Conservation (phyloP, 2,329 filamentous ascomycete species). For the Fusarium pseudonygamai region DNA sequence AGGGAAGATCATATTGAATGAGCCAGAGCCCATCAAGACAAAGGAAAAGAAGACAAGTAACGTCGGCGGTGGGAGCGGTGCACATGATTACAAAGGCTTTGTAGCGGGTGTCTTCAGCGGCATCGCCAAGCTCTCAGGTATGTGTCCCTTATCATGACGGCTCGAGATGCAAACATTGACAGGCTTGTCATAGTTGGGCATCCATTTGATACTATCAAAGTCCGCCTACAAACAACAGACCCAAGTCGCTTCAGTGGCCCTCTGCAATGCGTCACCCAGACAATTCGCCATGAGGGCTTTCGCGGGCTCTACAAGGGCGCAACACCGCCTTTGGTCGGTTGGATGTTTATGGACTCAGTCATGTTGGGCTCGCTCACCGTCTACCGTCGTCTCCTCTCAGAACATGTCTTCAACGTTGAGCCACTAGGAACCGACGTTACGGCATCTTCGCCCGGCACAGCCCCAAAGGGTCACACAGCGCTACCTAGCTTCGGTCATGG, state of each 20-base stretch:
- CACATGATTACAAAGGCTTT: slow-evolving; percentile 86
- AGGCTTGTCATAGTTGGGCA: slow-evolving; percentile 62
- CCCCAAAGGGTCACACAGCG: slow-evolving; percentile 44
- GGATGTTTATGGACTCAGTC: slow-evolving; percentile 96
- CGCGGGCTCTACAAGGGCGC: slow-evolving; percentile 93
- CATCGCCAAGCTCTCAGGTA: slow-evolving; percentile 86
- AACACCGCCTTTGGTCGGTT: slow-evolving; percentile 89
- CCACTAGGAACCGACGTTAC: slow-evolving; percentile 23
- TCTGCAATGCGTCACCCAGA: slow-evolving; percentile 84
- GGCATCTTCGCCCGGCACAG: slow-evolving; percentile 15
- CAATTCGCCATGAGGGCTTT: slow-evolving; percentile 85
- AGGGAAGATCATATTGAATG: slow-evolving; percentile 7
- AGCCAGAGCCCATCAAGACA: not conserved
- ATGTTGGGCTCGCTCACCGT: slow-evolving; percentile 94
- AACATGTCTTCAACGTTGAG: slow-evolving; percentile 75
- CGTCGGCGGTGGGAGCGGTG: slow-evolving; percentile 2
- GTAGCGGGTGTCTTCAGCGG: slow-evolving; percentile 96
- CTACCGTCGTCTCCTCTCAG: slow-evolving; percentile 84
- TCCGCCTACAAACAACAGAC: slow-evolving; percentile 89
- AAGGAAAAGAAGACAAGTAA: slow-evolving; percentile 9
- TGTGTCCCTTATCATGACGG: slow-evolving; percentile 40
- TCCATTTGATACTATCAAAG: slow-evolving; percentile 96
- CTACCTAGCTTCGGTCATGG: slow-evolving; percentile 85
- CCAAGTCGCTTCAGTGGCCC: slow-evolving; percentile 83
- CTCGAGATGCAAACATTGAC: not conserved